Percentiles rank a stretch among this genome's conserved stretches.
Evolutionary conservation across 768 basidiomycete species (phyloP).

Genomic region (Polyporus arcularius): DNA sequence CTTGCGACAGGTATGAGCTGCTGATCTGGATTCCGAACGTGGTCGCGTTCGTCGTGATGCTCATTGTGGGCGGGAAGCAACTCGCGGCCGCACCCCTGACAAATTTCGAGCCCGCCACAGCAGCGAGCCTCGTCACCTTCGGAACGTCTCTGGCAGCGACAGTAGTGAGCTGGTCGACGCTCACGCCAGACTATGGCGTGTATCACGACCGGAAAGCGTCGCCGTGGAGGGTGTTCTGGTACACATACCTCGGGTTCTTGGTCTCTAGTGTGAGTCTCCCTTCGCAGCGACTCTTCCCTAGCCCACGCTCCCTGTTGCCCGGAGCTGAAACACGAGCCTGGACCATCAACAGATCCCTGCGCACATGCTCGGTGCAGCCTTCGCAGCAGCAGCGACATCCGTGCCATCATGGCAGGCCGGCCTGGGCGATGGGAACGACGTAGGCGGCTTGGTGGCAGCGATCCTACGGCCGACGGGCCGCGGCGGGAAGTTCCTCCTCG

Average conservation of each 20-base stretch:
- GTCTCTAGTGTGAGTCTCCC: slow-evolving; percentile 38
- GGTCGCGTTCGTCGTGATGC: slow-evolving; percentile 39
- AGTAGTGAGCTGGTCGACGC: slow-evolving; percentile 41
- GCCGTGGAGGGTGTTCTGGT: slow-evolving; percentile 39
- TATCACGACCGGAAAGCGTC: slow-evolving; percentile 39
- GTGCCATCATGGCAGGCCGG: slow-evolving; percentile 44
- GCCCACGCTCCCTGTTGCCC: not conserved
- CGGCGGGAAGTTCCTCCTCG: slow-evolving; percentile 47
- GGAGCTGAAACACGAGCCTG: no score
- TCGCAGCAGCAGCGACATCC: slow-evolving; percentile 41
- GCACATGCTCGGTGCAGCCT: slow-evolving; percentile 48
- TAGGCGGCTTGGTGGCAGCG: slow-evolving; percentile 50
- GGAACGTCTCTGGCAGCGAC: slow-evolving; percentile 45
- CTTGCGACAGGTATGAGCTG: slow-evolving; percentile 34
- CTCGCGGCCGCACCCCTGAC: slow-evolving; percentile 26
- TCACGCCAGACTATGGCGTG: slow-evolving; percentile 52
- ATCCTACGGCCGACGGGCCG: slow-evolving; percentile 39
- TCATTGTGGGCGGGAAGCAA: slow-evolving; percentile 38
- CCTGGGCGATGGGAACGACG: slow-evolving; percentile 38
- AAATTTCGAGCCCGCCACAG: slow-evolving; percentile 29
- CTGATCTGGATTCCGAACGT: slow-evolving; percentile 43
- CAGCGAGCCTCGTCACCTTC: slow-evolving; percentile 42
- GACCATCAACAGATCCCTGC: slow-evolving; percentile 33
- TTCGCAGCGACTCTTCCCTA: not conserved
- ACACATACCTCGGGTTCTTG: slow-evolving; percentile 49